These are phyloP conservation scores for Linum tenue DNA, from an alignment of 345 rosid species.

Conservation along the genomic window DNA sequence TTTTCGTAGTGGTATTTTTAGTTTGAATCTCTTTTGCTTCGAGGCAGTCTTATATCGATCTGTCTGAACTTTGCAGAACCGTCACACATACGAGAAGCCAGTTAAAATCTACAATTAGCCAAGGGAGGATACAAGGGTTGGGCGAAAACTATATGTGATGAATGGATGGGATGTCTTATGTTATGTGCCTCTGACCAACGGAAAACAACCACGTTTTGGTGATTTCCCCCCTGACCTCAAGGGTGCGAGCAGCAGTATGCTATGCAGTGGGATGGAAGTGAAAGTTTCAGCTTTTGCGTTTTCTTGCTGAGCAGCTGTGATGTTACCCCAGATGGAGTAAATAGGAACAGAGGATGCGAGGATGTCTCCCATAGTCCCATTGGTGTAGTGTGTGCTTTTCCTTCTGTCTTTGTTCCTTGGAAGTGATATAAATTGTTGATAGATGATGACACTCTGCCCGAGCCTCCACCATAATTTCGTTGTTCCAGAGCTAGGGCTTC, in stretches of 20 bases:
- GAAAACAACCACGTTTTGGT: slow-evolving; percentile 9
- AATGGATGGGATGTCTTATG: no score
- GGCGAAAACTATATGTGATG: no score
- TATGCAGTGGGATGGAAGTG: no score
- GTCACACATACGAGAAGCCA: slow-evolving; percentile 50
- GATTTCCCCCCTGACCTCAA: background rate
- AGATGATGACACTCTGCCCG: slow-evolving; percentile 3
- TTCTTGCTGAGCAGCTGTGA: no score
- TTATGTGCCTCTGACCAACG: background rate
- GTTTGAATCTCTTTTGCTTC: background rate
- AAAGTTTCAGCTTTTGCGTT: no score
- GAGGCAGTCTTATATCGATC: background rate
- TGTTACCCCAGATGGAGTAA: no score
- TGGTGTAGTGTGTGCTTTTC: slow-evolving; percentile 15
- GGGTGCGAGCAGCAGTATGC: no score
- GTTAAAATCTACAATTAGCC: slow-evolving; percentile 51
- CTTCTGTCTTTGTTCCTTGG: slow-evolving; percentile 14
- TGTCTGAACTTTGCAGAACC: slow-evolving; percentile 33
- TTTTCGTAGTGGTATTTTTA: background rate
- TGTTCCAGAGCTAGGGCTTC: slow-evolving; percentile 14
- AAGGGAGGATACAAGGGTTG: slow-evolving; percentile 9
- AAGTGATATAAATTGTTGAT: slow-evolving; percentile 9
- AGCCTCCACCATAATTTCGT: slow-evolving; percentile 7
- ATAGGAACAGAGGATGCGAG: no score
- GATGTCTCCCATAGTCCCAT: no score